Base-by-base conservation (phyloP, 371 early-diverging fungal species). In the Blakeslea trispora region DNA sequence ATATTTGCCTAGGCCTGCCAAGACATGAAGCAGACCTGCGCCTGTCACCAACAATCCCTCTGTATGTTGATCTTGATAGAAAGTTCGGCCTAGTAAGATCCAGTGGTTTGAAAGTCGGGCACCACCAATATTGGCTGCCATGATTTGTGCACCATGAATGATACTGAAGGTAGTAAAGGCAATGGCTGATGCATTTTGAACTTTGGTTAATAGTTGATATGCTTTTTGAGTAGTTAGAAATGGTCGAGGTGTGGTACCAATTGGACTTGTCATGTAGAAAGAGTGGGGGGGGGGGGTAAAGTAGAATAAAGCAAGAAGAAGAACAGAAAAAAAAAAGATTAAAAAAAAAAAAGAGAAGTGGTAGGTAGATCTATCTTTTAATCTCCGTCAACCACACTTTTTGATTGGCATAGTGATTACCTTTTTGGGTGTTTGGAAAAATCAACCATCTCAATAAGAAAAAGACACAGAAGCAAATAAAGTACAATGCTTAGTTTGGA, bases 31-130 rank as follows among this genome's bases (percentile, higher is more conserved):
- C 0, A 64, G 18, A 0, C 56, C 66, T 3, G 75, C 61, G 5
- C 79, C 79, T 14, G 74, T 71, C 4, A 79, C 72, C 3, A 79
- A 24, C 1, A 74, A 14, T 0, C 65, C 64, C 46, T 79, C 79
- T 22, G 66, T 37, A 34, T 72, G 70, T 13, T 68, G 60, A 53
- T 79, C 79, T 65, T 79, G 79, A 40, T 79, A 79, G 18, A 79
- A 55, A 2, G 79, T 75, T 54, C 79, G 55, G 2, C 67, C 72
- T 17, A 75, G 45, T 23, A 75, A 51, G 13, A 79, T 43, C 57
- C 56, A 64, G n/a, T 65, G 63, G 45, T 79, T 72, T 24, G 71
- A 56, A 28, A 57, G 45, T 31, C 55, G 55, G 7, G 57, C 61
- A 15, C 79, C 79, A 18, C 68, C 69, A 1, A 74, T 32, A 21